Evolutionary conservation across 1,139 yeast genomes (phyloP).

Genomic region (Chernovozyma sophiae-reginae): DNA sequence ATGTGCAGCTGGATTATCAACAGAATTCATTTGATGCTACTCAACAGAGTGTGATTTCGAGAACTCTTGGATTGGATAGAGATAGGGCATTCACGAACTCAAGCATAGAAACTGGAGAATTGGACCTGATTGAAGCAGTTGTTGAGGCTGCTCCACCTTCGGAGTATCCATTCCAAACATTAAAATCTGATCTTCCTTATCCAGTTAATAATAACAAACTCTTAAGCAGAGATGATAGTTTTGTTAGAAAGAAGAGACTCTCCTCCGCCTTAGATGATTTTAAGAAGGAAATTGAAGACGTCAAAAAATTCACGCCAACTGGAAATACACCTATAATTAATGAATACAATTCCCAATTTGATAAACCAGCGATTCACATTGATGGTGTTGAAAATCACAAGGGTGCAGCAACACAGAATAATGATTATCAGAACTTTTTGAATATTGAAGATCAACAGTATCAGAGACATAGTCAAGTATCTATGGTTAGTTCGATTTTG

Average conservation of each 20-base stretch:
- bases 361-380: neutral
- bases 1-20: neutral
- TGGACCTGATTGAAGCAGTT: constrained; percentile 4
- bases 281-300: constrained; percentile 26
- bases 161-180: constrained; percentile 7
- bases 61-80: constrained; percentile 20
- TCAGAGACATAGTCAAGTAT: constrained; percentile 30
- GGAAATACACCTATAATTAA: neutral
- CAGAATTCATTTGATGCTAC: neutral
- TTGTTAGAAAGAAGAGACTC: constrained; percentile 15
- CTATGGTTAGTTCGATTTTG: constrained; percentile 43
- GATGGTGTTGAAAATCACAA: neutral
- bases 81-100: neutral
- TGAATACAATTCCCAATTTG: neutral
- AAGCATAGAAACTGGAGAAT: neutral
- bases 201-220: neutral
- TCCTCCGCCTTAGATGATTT: constrained; percentile 29
- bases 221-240: constrained; percentile 3
- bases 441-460: constrained; percentile 8
- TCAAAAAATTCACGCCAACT: constrained; percentile 16
- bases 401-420: neutral
- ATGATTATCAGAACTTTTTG: constrained; percentile 32
- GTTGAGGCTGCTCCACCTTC: constrained; percentile 5
- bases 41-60: neutral
- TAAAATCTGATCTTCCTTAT: constrained; percentile 1